phyloP scores from a whole-genome alignment of 164 flowering plant genomes.

The Berberis vulgaris region DNA sequence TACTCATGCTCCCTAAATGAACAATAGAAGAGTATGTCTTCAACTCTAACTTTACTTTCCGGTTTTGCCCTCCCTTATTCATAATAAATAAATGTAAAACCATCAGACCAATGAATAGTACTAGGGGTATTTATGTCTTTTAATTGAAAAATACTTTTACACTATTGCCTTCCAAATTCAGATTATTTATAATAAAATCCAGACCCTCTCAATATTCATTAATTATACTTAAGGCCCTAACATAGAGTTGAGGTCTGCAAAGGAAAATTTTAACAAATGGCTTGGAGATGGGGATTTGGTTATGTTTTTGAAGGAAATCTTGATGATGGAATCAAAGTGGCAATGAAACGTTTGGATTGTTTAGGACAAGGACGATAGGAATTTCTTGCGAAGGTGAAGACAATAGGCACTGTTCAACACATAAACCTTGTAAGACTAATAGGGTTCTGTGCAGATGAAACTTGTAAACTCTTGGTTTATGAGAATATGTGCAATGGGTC shows the following conservation, averaged over 20 bases:
- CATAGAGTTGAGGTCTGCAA: not conserved
- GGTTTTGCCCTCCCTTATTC: too few relatives aligned
- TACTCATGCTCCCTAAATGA: too few relatives aligned
- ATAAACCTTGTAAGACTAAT: conserved; percentile 12
- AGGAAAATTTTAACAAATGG: conserved; percentile 5
- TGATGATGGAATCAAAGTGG: conserved; percentile 9
- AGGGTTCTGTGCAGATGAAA: conserved; percentile 13
- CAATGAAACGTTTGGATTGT: conserved; percentile 12
- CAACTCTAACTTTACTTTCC: too few relatives aligned
- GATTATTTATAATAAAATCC: too few relatives aligned
- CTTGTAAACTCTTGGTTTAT: conserved; percentile 15
- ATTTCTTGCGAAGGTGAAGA: conserved; percentile 14
- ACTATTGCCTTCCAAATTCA: too few relatives aligned
- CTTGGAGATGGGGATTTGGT: conserved; percentile 24
- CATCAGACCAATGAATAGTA: too few relatives aligned
- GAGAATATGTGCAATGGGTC: conserved; percentile 20
- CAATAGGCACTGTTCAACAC: conserved; percentile 19
- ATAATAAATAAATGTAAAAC: too few relatives aligned
- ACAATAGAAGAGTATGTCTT: too few relatives aligned
- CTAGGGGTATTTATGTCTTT: too few relatives aligned
- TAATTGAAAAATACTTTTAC: too few relatives aligned
- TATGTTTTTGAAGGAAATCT: conserved; percentile 16
- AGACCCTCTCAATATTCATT: too few relatives aligned
- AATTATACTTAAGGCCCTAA: too few relatives aligned
- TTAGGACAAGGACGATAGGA: conserved; percentile 7